Evolutionary conservation across 169 alveolate genomes (phyloP).

Genomic region (Cryptosporidium felis): DNA sequence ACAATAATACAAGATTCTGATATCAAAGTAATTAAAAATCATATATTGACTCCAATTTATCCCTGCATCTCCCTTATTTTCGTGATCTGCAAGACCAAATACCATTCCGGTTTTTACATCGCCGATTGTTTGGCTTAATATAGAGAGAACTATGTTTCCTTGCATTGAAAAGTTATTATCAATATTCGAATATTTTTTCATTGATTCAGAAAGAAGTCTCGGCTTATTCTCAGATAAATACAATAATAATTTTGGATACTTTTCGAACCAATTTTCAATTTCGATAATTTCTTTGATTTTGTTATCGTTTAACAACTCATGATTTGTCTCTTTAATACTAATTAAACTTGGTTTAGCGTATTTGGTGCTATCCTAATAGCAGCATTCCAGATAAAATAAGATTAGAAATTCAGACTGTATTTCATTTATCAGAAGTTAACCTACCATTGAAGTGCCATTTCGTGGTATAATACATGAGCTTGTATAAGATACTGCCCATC

Average conservation of each 20-base stretch:
- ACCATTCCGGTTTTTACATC: constrained; percentile 34
- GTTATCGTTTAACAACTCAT: not conserved
- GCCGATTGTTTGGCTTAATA: not conserved
- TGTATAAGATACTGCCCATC: constrained; percentile 51
- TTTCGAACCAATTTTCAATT: constrained; percentile 28
- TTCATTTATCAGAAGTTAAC: too few relatives aligned
- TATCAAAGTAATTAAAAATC: not conserved
- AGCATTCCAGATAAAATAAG: not conserved
- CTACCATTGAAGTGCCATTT: constrained; percentile 7
- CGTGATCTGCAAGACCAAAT: constrained; percentile 73
- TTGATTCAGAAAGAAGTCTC: constrained; percentile 37
- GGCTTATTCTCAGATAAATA: constrained; percentile 26
- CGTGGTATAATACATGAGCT: constrained; percentile 35
- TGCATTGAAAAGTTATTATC: constrained; percentile 13
- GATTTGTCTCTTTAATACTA: not conserved
- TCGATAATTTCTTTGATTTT: constrained; percentile 16
- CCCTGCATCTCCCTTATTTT: constrained; percentile 73
- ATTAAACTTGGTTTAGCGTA: not conserved
- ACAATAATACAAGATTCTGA: constrained; percentile 54
- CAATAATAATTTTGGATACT: constrained; percentile 15
- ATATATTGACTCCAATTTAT: constrained; percentile 65
- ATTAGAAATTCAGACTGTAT: not conserved
- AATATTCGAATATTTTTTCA: constrained; percentile 12
- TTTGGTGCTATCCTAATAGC: constrained; percentile 1
- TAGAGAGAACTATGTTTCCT: constrained; percentile 20